These are phyloP conservation scores for Cenchrus purpureus DNA, from an alignment of 176 grass and related monocot species.

Conservation along the genomic window DNA sequence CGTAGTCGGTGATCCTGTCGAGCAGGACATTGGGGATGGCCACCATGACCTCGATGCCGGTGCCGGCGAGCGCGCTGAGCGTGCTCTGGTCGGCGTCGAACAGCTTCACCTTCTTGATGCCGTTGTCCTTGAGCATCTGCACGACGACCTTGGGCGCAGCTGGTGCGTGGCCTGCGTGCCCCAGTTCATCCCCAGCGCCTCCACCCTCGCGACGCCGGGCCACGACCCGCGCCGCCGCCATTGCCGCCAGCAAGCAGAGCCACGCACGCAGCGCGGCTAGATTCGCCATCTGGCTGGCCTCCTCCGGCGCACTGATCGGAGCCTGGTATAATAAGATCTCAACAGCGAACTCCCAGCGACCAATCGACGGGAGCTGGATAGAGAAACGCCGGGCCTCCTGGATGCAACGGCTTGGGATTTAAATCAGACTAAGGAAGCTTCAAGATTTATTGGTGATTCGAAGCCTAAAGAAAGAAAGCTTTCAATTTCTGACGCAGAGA, in stretches of 20 bases:
- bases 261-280: neutral
- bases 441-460: neutral
- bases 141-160: constrained; percentile 65
- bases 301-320: neutral
- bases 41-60: constrained; percentile 80
- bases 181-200: constrained; percentile 85
- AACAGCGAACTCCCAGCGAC: neutral
- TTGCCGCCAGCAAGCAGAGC: constrained; percentile 30
- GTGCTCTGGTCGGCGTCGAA: constrained; percentile 77
- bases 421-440: neutral
- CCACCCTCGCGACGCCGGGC: constrained; percentile 19
- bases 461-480: constrained; percentile 22
- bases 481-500: neutral
- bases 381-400: neutral
- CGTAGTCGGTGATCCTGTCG: constrained; percentile 60
- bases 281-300: constrained; percentile 7
- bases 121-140: constrained; percentile 73
- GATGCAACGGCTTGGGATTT: neutral
- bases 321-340: neutral
- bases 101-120: constrained; percentile 86
- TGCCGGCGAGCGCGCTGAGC: constrained; percentile 71
- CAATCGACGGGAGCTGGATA: neutral
- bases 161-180: constrained; percentile 80
- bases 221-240: neutral
- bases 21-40: constrained; percentile 86